Base-by-base conservation (phyloP, 768 basidiomycete genomes). In the Lyophyllum semitale region DNA sequence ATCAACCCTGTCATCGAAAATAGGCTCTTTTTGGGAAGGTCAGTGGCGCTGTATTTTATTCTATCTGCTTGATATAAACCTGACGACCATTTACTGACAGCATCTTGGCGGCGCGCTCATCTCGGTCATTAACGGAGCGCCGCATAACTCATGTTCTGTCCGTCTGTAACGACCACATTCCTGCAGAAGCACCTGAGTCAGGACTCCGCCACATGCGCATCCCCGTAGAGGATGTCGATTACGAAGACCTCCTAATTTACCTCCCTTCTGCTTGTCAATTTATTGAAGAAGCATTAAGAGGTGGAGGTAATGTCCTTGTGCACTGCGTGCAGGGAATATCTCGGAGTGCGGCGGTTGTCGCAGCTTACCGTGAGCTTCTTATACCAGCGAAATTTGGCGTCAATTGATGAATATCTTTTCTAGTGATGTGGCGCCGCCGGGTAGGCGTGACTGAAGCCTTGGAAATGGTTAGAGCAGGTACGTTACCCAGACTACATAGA, bases 121-220 rank as follows among this genome's bases (percentile, higher is more conserved):
- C 88, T 23, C 82, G 88, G 66, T 82, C 85, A 51, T 76, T 91
- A 69, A 78, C 83, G 47, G 88, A 91, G 68, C 84, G 85, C 61
- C 82, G 83, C 56, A 87, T 93, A 57, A 89, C 88, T 5, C 91
- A 93, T 70, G 84, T 92, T 48, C 68, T 93, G 17, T 91, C 89
- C 43, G 89, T 91, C 51, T 91, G 91, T 64, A 68, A 73, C 32
- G 91, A 93, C 51, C 76, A 77, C 5, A 88, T 89, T 47, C 87
- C 88, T 41, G 83, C 86, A 44, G 88, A 90, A 59, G 68, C 82
- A 25, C 85, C 87, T 22, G 82, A 84, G 63, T 89, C 87, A 57
- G 88, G 87, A 20, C 78, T 88, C 48, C 70, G 69, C 44, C 91
- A 92, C 68, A 74, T 87, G 72, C 85, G 87, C 54, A 85, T 93